Conservation (phyloP, 78 protist species). For the Ministeria vibrans region DNA sequence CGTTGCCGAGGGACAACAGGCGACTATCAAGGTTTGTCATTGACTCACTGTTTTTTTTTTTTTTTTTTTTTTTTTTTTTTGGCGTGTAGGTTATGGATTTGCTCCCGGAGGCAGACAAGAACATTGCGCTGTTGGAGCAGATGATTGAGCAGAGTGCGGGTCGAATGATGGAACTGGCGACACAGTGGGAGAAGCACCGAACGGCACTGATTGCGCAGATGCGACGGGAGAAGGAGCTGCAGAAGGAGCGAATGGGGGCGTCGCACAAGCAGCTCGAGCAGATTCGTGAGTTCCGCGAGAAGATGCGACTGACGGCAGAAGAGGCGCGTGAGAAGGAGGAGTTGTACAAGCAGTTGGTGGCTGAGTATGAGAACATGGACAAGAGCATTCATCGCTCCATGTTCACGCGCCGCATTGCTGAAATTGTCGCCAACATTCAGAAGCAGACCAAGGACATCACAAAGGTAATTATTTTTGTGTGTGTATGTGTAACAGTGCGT, state of each 20-base stretch:
- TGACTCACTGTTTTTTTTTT: too few relatives aligned
- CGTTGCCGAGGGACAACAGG: too few relatives aligned
- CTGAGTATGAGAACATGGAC: conserved; percentile 40
- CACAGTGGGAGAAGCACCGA: conserved; percentile 54
- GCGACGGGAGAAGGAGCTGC: conserved; percentile 33
- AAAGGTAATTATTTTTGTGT: conserved; percentile 1
- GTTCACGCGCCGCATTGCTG: conserved; percentile 64
- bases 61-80: too few relatives aligned
- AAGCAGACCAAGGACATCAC: conserved; percentile 65
- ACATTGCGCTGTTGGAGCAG: conserved; percentile 27
- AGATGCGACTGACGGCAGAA: conserved; percentile 32
- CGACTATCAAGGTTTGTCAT: too few relatives aligned
- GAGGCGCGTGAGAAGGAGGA: conserved; percentile 55
- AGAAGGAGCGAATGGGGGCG: conserved; percentile 26
- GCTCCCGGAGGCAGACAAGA: conserved; percentile 54
- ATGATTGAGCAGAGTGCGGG: conserved; percentile 32
- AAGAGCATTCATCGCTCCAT: conserved; percentile 51
- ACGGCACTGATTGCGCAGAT: conserved; percentile 43
- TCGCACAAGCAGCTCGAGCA: conserved; percentile 29
- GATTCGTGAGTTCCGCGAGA: conserved; percentile 41
- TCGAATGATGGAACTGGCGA: conserved; percentile 41
- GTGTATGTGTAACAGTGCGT: too few relatives aligned
- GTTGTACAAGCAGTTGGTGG: conserved; percentile 36
- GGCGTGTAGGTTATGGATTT: conserved; percentile 45
- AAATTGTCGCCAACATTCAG: conserved; percentile 61